Conservation (phyloP, 768 basidiomycete species). For the Calvatia gigantea region DNA sequence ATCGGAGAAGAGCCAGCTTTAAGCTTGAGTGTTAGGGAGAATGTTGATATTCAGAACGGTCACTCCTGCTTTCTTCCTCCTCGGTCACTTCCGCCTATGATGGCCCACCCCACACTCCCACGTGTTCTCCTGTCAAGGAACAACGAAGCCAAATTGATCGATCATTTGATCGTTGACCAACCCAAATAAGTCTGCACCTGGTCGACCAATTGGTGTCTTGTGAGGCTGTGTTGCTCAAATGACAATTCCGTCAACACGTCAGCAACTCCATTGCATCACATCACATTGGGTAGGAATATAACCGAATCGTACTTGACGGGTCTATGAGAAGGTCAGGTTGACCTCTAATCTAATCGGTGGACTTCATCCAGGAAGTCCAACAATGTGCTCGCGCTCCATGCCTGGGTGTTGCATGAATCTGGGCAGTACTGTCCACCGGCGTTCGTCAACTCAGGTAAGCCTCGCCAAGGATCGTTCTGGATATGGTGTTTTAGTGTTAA, state of each 20-base stretch:
- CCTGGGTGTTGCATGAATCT: slow-evolving; percentile 93
- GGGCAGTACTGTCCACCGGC: slow-evolving; percentile 75
- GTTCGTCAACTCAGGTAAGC: slow-evolving; percentile 91
- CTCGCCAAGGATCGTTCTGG: slow-evolving; percentile 82
- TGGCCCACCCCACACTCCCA: not conserved
- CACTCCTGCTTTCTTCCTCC: not conserved
- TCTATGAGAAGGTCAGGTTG: too few species aligned
- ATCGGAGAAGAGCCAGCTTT: slow-evolving; percentile 28
- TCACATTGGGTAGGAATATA: too few species aligned
- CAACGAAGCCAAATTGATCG: not conserved
- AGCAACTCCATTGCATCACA: too few species aligned
- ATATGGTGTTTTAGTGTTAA: slow-evolving; percentile 73
- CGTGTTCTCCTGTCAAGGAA: not conserved
- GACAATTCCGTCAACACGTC: too few species aligned
- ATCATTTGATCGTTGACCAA: not conserved
- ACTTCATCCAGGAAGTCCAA: slow-evolving; percentile 85
- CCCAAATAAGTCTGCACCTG: too few species aligned
- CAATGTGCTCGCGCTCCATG: slow-evolving; percentile 93
- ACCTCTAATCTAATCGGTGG: too few species aligned
- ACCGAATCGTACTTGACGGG: too few species aligned
- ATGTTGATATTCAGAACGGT: not conserved
- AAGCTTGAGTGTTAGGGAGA: not conserved
- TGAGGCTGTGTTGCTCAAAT: too few species aligned
- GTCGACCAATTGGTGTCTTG: too few species aligned
- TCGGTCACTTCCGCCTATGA: not conserved